Evolutionary conservation across 768 basidiomycete species (phyloP).

Genomic region (Kwoniella sp.): DNA sequence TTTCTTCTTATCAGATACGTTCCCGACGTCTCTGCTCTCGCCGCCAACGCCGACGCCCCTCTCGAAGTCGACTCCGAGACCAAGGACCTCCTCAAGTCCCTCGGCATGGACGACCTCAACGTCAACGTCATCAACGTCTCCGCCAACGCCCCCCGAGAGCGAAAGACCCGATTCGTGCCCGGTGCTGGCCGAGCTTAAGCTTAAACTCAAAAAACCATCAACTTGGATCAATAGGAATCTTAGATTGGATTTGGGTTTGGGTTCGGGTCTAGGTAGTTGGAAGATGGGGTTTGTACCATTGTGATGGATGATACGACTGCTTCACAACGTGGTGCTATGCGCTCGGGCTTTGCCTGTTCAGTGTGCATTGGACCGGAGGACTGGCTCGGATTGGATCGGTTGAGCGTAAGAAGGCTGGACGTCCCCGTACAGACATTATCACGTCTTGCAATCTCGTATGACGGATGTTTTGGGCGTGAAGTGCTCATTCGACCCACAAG

Average conservation of each 20-base stretch:
- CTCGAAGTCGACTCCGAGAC: conserved; percentile 91
- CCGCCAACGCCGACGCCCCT: conserved; percentile 67
- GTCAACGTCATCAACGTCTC: conserved; percentile 71
- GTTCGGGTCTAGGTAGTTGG: neutral
- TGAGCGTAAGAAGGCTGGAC: too few relatives aligned
- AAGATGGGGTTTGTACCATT: conserved; percentile 12
- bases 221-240: neutral
- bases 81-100: conserved; percentile 85
- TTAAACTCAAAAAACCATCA: neutral
- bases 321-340: neutral
- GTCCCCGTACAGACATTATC: too few relatives aligned
- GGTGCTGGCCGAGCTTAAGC: conserved; percentile 47
- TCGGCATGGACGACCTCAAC: conserved; percentile 92
- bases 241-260: conserved; percentile 1
- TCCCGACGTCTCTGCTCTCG: conserved; percentile 93
- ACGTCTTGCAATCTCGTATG: too few relatives aligned
- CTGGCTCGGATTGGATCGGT: too few relatives aligned
- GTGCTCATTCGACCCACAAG: too few relatives aligned
- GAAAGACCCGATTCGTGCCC: conserved; percentile 49
- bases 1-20: conserved; percentile 59
- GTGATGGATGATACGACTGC: conserved; percentile 19
- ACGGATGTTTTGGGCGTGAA: too few relatives aligned
- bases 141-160: conserved; percentile 51
- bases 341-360: neutral
- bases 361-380: neutral